A percentile compares a stretch with the other conserved stretches of the same genome.
phyloP scores from a whole-genome alignment of 768 basidiomycete species.

The Boletus speciosus region DNA sequence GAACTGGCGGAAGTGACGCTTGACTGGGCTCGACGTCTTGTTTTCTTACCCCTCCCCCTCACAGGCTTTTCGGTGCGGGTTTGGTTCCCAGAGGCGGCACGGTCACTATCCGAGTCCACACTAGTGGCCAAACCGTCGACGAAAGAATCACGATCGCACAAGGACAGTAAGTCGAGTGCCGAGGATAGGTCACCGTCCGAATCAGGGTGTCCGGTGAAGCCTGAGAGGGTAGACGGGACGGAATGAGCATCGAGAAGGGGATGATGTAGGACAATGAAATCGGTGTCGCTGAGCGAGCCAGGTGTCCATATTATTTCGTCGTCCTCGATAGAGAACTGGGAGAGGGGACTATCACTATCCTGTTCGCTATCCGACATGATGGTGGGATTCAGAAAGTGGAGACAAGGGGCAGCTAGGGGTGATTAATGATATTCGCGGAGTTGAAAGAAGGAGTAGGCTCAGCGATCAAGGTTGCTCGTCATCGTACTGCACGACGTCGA shows the following conservation, averaged over 20 bases:
- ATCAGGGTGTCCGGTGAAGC: background rate
- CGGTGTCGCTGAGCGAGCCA: constrained; percentile 9
- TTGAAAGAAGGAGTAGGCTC: background rate
- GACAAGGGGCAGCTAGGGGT: background rate
- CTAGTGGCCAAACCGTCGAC: constrained; percentile 3
- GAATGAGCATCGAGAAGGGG: constrained; percentile 17
- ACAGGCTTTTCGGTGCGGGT: background rate
- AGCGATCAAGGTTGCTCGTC: constrained; percentile 12
- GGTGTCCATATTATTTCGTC: constrained; percentile 24
- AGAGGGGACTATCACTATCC: constrained; percentile 10
- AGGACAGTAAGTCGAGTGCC: constrained; percentile 18
- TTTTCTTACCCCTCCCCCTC: constrained; percentile 5
- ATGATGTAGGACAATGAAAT: constrained; percentile 25
- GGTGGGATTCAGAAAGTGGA: background rate
- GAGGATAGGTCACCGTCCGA: constrained; percentile 15
- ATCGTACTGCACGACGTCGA: constrained; percentile 2
- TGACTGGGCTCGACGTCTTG: constrained; percentile 1
- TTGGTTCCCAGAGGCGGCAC: background rate
- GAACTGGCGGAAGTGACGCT: constrained; percentile 2
- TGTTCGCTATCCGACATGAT: constrained; percentile 14
- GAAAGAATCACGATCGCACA: constrained; percentile 5
- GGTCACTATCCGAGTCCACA: constrained; percentile 7
- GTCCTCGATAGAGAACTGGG: constrained; percentile 18
- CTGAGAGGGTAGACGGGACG: constrained; percentile 11
- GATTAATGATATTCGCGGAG: constrained; percentile 14